These are phyloP conservation scores for Strigomonas galati DNA, from an alignment of 208 protist genomes.

Conservation along the genomic window DNA sequence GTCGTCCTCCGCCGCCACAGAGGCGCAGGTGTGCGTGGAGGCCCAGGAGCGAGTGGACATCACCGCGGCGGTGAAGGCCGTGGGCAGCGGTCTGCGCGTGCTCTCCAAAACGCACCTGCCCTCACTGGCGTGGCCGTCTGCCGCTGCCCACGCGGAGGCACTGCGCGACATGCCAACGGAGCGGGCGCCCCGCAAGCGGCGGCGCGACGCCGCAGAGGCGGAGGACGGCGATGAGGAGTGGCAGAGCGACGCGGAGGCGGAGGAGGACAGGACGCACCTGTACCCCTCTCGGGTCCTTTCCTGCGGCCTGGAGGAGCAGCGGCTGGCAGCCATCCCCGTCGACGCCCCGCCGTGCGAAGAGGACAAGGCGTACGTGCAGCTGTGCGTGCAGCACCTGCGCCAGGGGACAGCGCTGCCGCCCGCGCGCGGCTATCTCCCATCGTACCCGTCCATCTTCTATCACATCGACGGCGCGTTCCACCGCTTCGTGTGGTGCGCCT, in stretches of 20 bases:
- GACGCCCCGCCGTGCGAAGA: conserved; percentile 11
- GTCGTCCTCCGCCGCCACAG: background rate
- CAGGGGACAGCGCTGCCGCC: background rate
- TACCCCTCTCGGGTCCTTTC: conserved; percentile 36
- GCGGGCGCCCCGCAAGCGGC: conserved; percentile 15
- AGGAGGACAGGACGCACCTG: conserved; percentile 21
- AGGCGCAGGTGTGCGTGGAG: conserved; percentile 1
- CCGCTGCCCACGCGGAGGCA: background rate
- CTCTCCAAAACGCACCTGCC: background rate
- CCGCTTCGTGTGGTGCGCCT: conserved; percentile 66
- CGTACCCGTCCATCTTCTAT: conserved; percentile 82
- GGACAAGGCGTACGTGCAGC: background rate
- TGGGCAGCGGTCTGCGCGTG: background rate
- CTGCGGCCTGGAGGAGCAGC: conserved; percentile 6
- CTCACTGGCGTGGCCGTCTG: background rate
- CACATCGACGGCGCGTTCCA: conserved; percentile 83
- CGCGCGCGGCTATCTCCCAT: conserved; percentile 4
- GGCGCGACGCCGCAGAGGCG: conserved; percentile 17
- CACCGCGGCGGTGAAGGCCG: background rate
- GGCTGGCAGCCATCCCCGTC: conserved; percentile 39
- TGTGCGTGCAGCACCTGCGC: background rate
- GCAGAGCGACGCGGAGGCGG: conserved; percentile 21
- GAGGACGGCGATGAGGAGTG: background rate
- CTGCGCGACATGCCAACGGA: conserved; percentile 3
- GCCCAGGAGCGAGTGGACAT: background rate